phyloP scores from a whole-genome alignment of 257 asterid genomes.

The Datura wrightii region DNA sequence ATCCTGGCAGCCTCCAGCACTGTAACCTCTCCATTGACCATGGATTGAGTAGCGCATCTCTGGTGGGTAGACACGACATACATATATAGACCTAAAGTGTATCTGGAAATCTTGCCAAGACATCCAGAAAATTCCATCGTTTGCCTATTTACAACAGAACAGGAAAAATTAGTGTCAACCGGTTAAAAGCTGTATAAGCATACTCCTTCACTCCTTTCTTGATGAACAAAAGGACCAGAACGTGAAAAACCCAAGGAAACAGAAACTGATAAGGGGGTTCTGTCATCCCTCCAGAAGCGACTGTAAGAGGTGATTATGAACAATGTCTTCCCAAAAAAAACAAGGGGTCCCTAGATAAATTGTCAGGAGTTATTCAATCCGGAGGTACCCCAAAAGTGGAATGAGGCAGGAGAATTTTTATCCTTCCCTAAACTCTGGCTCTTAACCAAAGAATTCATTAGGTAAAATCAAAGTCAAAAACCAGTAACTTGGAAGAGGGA shows the following conservation, averaged over 20 bases:
- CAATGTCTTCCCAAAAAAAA: not conserved
- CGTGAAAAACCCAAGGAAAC: conserved; percentile 19
- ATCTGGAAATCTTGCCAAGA: conserved; percentile 99
- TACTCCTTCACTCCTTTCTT: not conserved
- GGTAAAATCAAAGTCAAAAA: not conserved
- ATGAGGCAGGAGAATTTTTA: not conserved
- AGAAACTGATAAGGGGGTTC: not conserved
- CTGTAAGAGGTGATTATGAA: not conserved
- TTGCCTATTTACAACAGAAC: conserved; percentile 58
- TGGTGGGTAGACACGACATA: conserved; percentile 97
- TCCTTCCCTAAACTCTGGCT: not conserved
- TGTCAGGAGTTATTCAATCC: not conserved
- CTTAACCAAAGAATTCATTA: not conserved
- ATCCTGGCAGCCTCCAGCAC: conserved; percentile 99
- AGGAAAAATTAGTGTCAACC: not conserved
- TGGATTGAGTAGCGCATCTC: conserved; percentile 97
- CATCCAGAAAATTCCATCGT: conserved; percentile 99
- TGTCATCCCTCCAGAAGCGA: not conserved
- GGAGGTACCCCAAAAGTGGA: not conserved
- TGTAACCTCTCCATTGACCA: conserved; percentile 97
- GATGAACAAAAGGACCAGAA: conserved; percentile 12
- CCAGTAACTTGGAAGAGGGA: not conserved
- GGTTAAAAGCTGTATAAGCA: conserved; percentile 14
- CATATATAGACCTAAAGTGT: conserved; percentile 95
- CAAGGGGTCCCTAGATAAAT: conserved; percentile 14